These are phyloP conservation scores for Verbascum thapsus DNA, from an alignment of 257 asterid species.

Conservation along the genomic window DNA sequence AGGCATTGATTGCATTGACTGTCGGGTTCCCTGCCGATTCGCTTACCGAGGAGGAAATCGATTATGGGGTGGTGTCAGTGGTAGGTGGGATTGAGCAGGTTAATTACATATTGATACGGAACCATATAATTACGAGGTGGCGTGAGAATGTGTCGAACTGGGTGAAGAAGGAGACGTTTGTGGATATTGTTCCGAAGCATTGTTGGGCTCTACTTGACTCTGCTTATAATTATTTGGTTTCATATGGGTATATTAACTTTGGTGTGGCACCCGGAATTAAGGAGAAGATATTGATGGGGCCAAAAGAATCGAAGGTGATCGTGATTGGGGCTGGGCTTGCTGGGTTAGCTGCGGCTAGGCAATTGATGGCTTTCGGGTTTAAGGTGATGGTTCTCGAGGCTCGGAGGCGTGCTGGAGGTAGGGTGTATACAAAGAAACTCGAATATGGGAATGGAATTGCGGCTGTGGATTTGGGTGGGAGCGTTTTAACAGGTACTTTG, in stretches of 20 bases:
- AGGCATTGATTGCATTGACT: constrained; percentile 85
- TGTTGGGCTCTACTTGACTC: constrained; percentile 61
- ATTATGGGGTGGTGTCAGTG: constrained; percentile 77
- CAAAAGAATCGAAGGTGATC: constrained; percentile 55
- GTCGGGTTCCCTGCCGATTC: constrained; percentile 96
- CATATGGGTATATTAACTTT: constrained; percentile 85
- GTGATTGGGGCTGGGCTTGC: constrained; percentile 94
- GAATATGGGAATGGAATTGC: constrained; percentile 60
- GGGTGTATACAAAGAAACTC: constrained; percentile 77
- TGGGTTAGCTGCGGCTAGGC: constrained; percentile 96
- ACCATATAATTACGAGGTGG: constrained; percentile 83
- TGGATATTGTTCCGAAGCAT: constrained; percentile 69
- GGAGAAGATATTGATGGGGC: constrained; percentile 56
- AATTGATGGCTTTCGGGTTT: constrained; percentile 88
- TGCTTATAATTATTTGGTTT: constrained; percentile 68
- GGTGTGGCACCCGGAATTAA: constrained; percentile 85
- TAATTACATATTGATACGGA: constrained; percentile 80
- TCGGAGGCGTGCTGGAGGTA: constrained; percentile 86
- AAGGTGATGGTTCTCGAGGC: constrained; percentile 89
- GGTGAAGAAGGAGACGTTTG: constrained; percentile 80
- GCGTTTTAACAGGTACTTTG: constrained; percentile 86
- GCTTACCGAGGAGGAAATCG: constrained; percentile 89
- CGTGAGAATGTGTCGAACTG: constrained; percentile 79
- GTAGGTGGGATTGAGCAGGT: constrained; percentile 98
- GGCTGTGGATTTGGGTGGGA: constrained; percentile 92